Base-by-base conservation (phyloP, 2,329 filamentous ascomycete species). In the Scytalidium lignicola region DNA sequence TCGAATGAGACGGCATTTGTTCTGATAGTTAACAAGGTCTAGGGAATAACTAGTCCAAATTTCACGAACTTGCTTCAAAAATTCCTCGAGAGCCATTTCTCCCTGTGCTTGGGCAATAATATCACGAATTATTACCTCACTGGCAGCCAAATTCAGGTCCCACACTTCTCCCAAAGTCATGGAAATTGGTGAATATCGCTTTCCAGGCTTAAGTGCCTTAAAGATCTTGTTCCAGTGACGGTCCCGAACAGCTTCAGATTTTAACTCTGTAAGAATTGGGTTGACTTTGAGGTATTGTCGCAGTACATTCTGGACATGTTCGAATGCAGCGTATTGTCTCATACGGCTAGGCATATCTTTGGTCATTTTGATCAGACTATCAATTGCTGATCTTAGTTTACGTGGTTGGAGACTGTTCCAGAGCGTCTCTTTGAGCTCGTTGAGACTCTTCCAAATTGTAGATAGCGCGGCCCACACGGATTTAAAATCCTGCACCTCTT, bases 311-410 rank as follows among this genome's bases (percentile, higher is more conserved):
- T 99, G 95, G 37, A 99, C 90, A 63, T 99, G 92, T 68, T 99
- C 95, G 65, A 99, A 99, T n/a, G 95, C 95, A 59, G 95, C 92
- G 67, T 99, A 99, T 64, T 99, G 95, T 52, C 95, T 85, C 92
- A 99, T 97, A 51, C 93, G 85, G 69, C 90, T 96, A 0, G 95
- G 93, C 93, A 99, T 97, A 55, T 97, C 92, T 71, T 96, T 97
- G 29, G 91, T 97, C 80, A 95, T 95, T 74, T 96, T 96, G 67
- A 97, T 89, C 47, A 97, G 79, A 43, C 86, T 85, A 63, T 99
- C 92, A 45, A 99, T 85, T 54, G 89, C 88, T 59, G 88, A 82
- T 32, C 93, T 83, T 51, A 99, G 83, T 71, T 97, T 99, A 55
- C 93, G 82, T 8, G 95, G 92, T 64, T 97, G 90, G 1, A 99